phyloP scores from a whole-genome alignment of 1,139 yeast genomes.

The Pichia sp. region DNA sequence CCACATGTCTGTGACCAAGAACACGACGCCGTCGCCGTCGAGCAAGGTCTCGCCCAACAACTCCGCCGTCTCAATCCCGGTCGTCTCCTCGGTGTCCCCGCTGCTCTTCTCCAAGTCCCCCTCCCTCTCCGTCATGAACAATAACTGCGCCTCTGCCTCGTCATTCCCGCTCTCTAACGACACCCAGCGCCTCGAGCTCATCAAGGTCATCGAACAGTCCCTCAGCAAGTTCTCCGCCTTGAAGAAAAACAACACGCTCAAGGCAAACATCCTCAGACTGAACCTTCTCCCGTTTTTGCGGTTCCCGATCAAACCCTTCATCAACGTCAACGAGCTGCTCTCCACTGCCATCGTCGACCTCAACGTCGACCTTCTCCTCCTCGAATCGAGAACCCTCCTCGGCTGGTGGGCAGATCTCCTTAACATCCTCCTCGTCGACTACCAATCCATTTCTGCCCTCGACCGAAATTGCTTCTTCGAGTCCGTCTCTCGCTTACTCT shows the following conservation, averaged over 20 bases:
- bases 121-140: not conserved
- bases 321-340: slow-evolving; percentile 6
- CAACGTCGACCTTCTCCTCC: slow-evolving; percentile 15
- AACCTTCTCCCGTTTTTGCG: slow-evolving; percentile 60
- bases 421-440: slow-evolving; percentile 35
- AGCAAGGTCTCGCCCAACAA: slow-evolving; percentile 9
- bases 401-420: slow-evolving; percentile 70
- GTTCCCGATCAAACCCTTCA: slow-evolving; percentile 13
- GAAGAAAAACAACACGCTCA: slow-evolving; percentile 42
- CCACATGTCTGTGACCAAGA: not conserved
- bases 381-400: slow-evolving; percentile 32
- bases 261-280: slow-evolving; percentile 64
- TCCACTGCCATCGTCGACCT: slow-evolving; percentile 14
- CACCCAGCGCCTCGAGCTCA: slow-evolving; percentile 17
- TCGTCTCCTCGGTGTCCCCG: slow-evolving; percentile 5
- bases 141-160: no score
- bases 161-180: slow-evolving; percentile 6
- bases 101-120: slow-evolving; percentile 4
- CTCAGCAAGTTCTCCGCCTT: slow-evolving; percentile 48
- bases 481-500: slow-evolving; percentile 61
- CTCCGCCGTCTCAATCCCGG: not conserved
- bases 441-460: slow-evolving; percentile 38
- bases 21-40: not conserved
- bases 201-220: slow-evolving; percentile 44
- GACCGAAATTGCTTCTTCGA: slow-evolving; percentile 74